phyloP scores from a whole-genome alignment of 1,139 yeast species.

The Saccharomyces hybrid region DNA sequence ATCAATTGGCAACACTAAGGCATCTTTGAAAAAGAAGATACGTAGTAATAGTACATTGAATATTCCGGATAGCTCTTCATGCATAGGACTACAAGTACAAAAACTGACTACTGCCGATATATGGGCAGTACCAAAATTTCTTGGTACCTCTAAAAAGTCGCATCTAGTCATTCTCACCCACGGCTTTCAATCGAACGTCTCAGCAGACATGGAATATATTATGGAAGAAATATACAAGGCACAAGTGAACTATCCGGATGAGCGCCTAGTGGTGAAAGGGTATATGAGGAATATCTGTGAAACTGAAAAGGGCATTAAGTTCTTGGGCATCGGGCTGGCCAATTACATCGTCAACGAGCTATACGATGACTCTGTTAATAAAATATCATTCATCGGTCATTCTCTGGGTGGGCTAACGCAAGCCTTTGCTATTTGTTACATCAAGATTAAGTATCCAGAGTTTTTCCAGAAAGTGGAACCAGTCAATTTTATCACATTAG shows the following conservation, averaged over 20 bases:
- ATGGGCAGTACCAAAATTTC: constrained; percentile 39
- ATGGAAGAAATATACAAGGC: constrained; percentile 71
- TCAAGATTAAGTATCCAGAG: constrained; percentile 62
- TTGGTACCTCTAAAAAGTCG: constrained; percentile 8
- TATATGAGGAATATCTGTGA: constrained; percentile 77
- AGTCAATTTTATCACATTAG: constrained; percentile 73
- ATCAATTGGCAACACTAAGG: constrained; percentile 45
- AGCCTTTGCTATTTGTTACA: constrained; percentile 82
- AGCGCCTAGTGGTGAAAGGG: constrained; percentile 70
- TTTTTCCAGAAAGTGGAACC: constrained; percentile 62
- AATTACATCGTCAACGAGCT: constrained; percentile 62
- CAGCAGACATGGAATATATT: constrained; percentile 80
- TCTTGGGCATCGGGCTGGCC: constrained; percentile 75
- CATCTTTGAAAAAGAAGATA: not conserved
- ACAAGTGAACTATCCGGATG: constrained; percentile 35
- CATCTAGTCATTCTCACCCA: constrained; percentile 51
- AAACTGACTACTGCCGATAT: constrained; percentile 59
- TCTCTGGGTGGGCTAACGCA: constrained; percentile 90
- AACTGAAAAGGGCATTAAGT: constrained; percentile 86
- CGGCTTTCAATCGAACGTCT: constrained; percentile 83
- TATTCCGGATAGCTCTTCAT: constrained; percentile 28
- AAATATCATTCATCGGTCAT: constrained; percentile 83
- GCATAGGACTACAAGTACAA: constrained; percentile 8
- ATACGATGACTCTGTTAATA: constrained; percentile 39
- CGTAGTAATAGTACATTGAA: constrained; percentile 2